These are phyloP conservation scores for Favolaschia claudopus DNA, from an alignment of 768 basidiomycete species.

Conservation along the genomic window DNA sequence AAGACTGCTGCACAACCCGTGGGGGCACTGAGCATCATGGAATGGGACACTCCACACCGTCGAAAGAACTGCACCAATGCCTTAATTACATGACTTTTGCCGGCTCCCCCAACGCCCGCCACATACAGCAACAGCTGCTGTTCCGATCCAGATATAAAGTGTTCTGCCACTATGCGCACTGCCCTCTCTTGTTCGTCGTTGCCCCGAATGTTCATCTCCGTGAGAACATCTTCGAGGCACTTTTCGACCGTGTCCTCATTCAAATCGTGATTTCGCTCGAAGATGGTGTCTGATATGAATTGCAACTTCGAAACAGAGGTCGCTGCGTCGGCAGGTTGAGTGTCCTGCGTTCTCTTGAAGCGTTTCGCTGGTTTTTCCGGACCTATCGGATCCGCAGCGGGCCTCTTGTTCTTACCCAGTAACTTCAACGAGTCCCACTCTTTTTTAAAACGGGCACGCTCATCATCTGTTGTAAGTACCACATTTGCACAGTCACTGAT, in stretches of 20 bases:
- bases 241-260: not conserved
- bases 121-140: not conserved
- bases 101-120: not conserved
- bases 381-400: too few relatives aligned
- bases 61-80: constrained; percentile 1
- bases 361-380: too few relatives aligned
- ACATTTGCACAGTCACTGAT: too few relatives aligned
- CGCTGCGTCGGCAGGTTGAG: too few relatives aligned
- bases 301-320: too few relatives aligned
- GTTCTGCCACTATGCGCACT: not conserved
- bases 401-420: too few relatives aligned
- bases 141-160: constrained; percentile 2
- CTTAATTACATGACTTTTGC: not conserved
- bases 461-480: too few relatives aligned
- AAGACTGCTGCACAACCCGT: constrained; percentile 3
- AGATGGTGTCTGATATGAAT: too few relatives aligned
- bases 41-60: not conserved
- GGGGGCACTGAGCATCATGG: not conserved
- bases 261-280: too few relatives aligned
- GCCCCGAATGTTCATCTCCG: not conserved
- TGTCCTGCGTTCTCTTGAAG: too few relatives aligned
- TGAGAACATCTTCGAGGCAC: not conserved
- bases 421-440: too few relatives aligned
- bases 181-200: not conserved
- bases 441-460: too few relatives aligned